Conservation (phyloP, 306 rosid genomes). For the Malus orientalis region DNA sequence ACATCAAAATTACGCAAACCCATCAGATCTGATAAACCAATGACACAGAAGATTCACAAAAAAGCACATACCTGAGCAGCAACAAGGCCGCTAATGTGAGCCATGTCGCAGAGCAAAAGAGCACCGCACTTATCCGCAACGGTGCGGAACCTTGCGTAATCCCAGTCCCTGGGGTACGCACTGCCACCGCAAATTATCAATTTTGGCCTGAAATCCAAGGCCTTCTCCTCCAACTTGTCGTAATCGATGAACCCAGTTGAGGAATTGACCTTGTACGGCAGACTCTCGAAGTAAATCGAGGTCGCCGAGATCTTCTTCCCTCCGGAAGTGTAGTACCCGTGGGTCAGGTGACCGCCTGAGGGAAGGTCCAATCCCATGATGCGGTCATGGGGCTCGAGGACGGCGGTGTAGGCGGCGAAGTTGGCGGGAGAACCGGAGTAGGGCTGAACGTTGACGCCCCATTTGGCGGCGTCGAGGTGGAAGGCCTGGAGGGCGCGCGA, state of each 20-base stretch:
- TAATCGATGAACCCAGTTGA: conserved; percentile 62
- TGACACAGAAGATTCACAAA: background rate
- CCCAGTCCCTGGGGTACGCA: conserved; percentile 94
- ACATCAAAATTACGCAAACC: background rate
- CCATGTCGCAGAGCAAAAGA: conserved; percentile 83
- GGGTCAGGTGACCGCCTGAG: conserved; percentile 84
- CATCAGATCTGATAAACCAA: background rate
- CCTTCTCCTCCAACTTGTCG: conserved; percentile 84
- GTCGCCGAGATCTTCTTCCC: conserved; percentile 97
- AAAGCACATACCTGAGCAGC: conserved; percentile 63
- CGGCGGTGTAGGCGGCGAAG: conserved; percentile 94
- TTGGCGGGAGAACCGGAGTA: conserved; percentile 93
- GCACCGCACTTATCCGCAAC: conserved; percentile 88
- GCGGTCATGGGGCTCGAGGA: conserved; percentile 80
- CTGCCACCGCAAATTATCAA: conserved; percentile 91
- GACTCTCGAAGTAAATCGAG: conserved; percentile 88
- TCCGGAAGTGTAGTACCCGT: conserved; percentile 83
- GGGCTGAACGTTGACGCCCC: conserved; percentile 95
- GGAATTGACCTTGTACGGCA: conserved; percentile 76
- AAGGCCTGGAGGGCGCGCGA: conserved; percentile 74
- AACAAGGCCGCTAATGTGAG: conserved; percentile 93
- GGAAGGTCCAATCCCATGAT: conserved; percentile 95
- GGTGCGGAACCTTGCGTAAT: conserved; percentile 46
- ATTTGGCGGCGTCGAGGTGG: conserved; percentile 41
- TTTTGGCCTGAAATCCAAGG: conserved; percentile 80